These are phyloP conservation scores for Globisporangium paddicum DNA, from an alignment of 352 stramenopile species.

Conservation along the genomic window DNA sequence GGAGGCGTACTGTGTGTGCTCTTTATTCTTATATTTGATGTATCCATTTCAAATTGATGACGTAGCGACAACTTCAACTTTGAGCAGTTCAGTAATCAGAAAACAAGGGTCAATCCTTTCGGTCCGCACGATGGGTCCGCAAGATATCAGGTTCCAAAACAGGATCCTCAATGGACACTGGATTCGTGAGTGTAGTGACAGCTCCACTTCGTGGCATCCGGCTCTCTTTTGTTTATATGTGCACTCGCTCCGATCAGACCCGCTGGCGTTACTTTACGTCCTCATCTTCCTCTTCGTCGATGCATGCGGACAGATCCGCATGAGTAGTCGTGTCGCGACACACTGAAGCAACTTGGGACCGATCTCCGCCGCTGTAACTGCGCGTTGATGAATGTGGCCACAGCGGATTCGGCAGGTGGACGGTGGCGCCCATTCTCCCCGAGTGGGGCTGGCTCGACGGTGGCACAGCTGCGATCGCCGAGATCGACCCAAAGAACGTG, in stretches of 20 bases:
- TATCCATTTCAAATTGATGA: background rate
- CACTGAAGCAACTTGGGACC: background rate
- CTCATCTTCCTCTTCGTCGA: background rate
- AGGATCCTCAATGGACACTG: no score
- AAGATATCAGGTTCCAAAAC: background rate
- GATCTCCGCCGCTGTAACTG: background rate
- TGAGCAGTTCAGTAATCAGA: background rate
- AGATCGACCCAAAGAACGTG: background rate
- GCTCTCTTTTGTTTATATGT: background rate
- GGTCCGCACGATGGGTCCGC: background rate
- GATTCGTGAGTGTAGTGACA: no score
- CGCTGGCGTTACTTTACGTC: background rate
- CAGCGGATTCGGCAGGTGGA: background rate
- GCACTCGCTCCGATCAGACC: background rate
- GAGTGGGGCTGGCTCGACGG: background rate
- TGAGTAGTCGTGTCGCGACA: background rate
- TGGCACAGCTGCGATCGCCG: background rate
- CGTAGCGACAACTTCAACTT: background rate
- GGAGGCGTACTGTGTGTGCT: no score
- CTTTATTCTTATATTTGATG: slow-evolving; percentile 5
- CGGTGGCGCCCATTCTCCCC: background rate
- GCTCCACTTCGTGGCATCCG: no score
- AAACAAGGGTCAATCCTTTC: background rate
- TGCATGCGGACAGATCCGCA: background rate
- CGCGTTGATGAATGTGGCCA: background rate